Evolutionary conservation across 805 yeast genomes (phyloP).

Genomic region (Teunomyces atbi): DNA sequence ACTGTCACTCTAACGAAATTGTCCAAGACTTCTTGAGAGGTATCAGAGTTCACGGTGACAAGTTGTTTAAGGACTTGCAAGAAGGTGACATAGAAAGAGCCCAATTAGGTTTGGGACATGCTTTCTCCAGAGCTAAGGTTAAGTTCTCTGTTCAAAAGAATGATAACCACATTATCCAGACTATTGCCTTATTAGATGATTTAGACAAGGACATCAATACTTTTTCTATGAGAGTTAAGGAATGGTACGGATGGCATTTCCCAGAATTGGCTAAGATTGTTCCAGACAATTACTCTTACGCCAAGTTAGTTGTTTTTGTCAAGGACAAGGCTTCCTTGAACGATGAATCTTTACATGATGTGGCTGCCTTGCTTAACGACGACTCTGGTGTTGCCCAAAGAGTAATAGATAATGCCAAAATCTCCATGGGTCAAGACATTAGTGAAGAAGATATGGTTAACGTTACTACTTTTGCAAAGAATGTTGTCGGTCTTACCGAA

Average conservation of each 20-base stretch:
- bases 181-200: slow-evolving; percentile 95
- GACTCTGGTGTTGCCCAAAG: slow-evolving; percentile 88
- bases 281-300: slow-evolving; percentile 83
- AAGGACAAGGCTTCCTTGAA: slow-evolving; percentile 81
- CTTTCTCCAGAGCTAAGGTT: slow-evolving; percentile 98
- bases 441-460: slow-evolving; percentile 93
- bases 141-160: slow-evolving; percentile 98
- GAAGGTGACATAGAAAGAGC: slow-evolving; percentile 97
- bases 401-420: slow-evolving; percentile 90
- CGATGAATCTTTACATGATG: slow-evolving; percentile 92
- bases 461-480: slow-evolving; percentile 85
- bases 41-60: slow-evolving; percentile 84
- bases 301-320: slow-evolving; percentile 77
- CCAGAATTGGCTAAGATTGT: slow-evolving; percentile 93
- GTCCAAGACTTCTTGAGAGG: slow-evolving; percentile 96
- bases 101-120: slow-evolving; percentile 97
- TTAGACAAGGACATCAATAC: slow-evolving; percentile 98
- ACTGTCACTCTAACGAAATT: slow-evolving; percentile 85
- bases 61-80: slow-evolving; percentile 86
- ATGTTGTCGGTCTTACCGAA: slow-evolving; percentile 88
- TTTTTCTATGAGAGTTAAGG: slow-evolving; percentile 94
- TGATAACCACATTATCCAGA: slow-evolving; percentile 98
- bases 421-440: slow-evolving; percentile 98
- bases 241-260: slow-evolving; percentile 99
- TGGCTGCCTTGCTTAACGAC: slow-evolving; percentile 86